Base-by-base conservation (phyloP, 495 filamentous ascomycete species). In the Jackrogersella minutella region DNA sequence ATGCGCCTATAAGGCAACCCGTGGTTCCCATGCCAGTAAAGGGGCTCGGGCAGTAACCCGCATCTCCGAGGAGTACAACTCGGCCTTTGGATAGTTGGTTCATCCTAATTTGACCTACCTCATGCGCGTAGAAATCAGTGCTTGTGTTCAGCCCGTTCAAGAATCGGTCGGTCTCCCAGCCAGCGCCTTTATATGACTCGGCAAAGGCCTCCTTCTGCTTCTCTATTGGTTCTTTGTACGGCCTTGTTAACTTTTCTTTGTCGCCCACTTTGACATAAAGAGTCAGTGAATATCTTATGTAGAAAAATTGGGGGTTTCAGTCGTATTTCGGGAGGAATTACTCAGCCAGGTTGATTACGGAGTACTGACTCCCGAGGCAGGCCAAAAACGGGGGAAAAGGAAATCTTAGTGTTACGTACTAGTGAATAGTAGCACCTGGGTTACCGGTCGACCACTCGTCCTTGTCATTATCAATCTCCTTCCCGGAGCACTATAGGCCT, bases 21-120 rank as follows among this genome's bases (percentile, higher is more conserved):
- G 77, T 77, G 0, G 80, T 82, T 0, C 83, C 84, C 71, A 83
- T 75, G 2, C 84, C 83, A 1, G 78, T 81, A 14, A 79, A 73
- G 0, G 78, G 66, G 1, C 70, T 74, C 0, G 82, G 82, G 41
- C 80, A 80, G 55, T 86, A 83, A 0, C 68, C 84, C 1, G 84
- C 77, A 67, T 87, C 84, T 2, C 85, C 85, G 7, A 86, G 28
- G 1, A 85, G 68, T 0, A 74, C 78, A 1, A 84, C 73, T 0
- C 81, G 79, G 5, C 79, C 79, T 0, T 52, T 37, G 14, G 67
- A 79, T 72, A 74, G 78, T 10, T 24, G 37, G 5, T 58, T 51
- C 65, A 80, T 30, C 33, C 72, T 73, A 39, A 86, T 76, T 58
- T 84, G 81, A 0, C 73, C 74, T 16, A 78, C 56, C 46, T 82